Evolutionary conservation across 768 basidiomycete genomes (phyloP).

Genomic region (Infundibulicybe gibba): DNA sequence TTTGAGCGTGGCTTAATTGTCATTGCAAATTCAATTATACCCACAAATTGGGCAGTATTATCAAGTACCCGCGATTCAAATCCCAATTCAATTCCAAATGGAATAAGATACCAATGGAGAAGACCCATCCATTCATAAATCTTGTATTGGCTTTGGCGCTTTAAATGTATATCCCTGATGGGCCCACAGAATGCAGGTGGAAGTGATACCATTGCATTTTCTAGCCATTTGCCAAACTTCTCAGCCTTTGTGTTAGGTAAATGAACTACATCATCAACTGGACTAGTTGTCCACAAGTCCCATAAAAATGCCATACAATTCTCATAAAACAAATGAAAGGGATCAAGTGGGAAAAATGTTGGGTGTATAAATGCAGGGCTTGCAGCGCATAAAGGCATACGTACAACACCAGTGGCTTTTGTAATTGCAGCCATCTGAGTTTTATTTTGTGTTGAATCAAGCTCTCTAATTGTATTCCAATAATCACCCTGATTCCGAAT

Average conservation of each 20-base stretch:
- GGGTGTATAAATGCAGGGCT: no score
- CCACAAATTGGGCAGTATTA: background rate
- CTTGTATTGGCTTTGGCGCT: slow-evolving; percentile 14
- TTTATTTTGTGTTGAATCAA: background rate
- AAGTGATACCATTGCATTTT: slow-evolving; percentile 7
- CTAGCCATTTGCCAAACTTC: slow-evolving; percentile 7
- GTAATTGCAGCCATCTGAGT: slow-evolving; percentile 1
- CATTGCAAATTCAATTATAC: no score
- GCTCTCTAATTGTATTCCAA: background rate
- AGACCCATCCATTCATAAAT: slow-evolving; percentile 16
- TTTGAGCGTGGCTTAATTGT: no score
- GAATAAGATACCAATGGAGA: slow-evolving; percentile 12
- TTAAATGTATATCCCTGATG: slow-evolving; percentile 8
- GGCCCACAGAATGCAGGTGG: slow-evolving; percentile 12
- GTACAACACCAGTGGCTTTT: slow-evolving; percentile 6
- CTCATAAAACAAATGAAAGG: no score
- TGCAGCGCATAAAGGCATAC: slow-evolving; percentile 9
- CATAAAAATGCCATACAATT: no score
- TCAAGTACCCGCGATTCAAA: slow-evolving; percentile 5
- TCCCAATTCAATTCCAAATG: slow-evolving; percentile 9
- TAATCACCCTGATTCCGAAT: background rate
- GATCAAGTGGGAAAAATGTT: no score
- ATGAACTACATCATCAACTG: slow-evolving; percentile 1
- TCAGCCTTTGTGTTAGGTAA: slow-evolving; percentile 4
- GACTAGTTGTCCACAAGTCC: slow-evolving; percentile 14